Base-by-base conservation (phyloP, 2,329 filamentous ascomycete species). In the Chaetomiaceae sp. region DNA sequence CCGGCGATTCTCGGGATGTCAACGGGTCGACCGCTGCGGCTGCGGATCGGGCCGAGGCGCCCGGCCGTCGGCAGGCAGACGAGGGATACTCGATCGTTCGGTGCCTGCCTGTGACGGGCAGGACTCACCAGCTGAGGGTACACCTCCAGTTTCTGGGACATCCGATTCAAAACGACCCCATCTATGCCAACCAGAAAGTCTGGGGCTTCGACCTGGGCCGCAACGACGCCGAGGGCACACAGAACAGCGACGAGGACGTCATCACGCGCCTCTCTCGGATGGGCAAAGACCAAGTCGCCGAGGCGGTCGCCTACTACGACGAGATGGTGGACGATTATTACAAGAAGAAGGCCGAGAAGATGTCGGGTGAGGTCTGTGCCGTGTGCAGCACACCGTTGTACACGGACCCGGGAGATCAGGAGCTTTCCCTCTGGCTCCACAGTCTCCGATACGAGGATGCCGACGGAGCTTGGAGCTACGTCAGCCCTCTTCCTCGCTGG, bases 121-220 rank as follows among this genome's bases (percentile, higher is more conserved):
- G 94, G 47, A 99, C 94, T 12, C 94, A 99, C 66, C 94, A 99
- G 69, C 81, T 99, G 45, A 84, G 94, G 31, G 94, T 99, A 17
- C 94, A 99, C 65, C 78, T 99, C 15, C 94, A 99, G 67, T 95
- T 89, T 69, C 76, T 99, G 3, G 94, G 94, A 1, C 88, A 97
- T 66, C 94, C 94, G 1, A 97, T 99, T 62, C 85, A 90, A 59
- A 99, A 99, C 69, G 94, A 99, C 66, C 94, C 94, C 7, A 97
- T 99, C 63, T 99, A 99, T 69, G 91, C 89, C 64, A 99, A 99
- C 67, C 85, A 89, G 66, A 84, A 85, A 53, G 94, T 99, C 11
- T 99, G 95, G 77, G 94, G 94, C 0, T 76, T 85, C 1, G 80
- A 85, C 9, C 81, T 99, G 0, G 94, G 89, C 15, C 81, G 72